Percentiles rank a stretch among this genome's conserved stretches.
Evolutionary conservation across 1,284 basidiomycete species (phyloP).

Genomic region (Rhodotorula sp.): DNA sequence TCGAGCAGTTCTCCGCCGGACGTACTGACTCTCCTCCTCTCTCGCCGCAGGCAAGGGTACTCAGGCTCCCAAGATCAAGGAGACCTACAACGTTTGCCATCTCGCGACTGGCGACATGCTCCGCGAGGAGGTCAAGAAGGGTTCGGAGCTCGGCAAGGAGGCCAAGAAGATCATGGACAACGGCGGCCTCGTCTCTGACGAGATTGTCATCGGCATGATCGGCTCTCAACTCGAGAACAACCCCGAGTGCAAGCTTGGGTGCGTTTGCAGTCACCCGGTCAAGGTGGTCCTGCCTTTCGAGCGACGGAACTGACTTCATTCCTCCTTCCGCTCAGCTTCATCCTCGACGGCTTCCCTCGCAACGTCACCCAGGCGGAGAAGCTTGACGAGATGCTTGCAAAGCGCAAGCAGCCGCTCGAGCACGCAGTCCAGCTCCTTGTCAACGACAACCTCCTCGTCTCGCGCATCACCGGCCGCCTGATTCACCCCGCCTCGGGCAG

Average conservation of each 20-base stretch:
- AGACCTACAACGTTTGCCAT: slow-evolving; percentile 94
- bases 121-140: slow-evolving; percentile 83
- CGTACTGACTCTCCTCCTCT: neutral
- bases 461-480: slow-evolving; percentile 92
- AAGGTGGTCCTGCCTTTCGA: neutral
- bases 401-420: slow-evolving; percentile 77
- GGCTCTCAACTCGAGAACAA: slow-evolving; percentile 93
- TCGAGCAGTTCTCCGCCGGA: neutral
- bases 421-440: slow-evolving; percentile 89
- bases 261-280: slow-evolving; percentile 49
- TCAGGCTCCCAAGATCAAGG: slow-evolving; percentile 88
- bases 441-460: slow-evolving; percentile 91
- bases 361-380: slow-evolving; percentile 98
- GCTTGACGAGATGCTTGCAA: slow-evolving; percentile 83
- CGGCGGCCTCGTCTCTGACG: slow-evolving; percentile 89
- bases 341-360: slow-evolving; percentile 96
- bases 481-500: slow-evolving; percentile 87
- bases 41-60: slow-evolving; percentile 84
- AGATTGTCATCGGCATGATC: slow-evolving; percentile 98
- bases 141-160: slow-evolving; percentile 82
- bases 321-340: slow-evolving; percentile 66
- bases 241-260: slow-evolving; percentile 90
- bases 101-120: slow-evolving; percentile 98
- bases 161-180: slow-evolving; percentile 99
- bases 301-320: neutral